Evolutionary conservation across 139 green algal genomes (phyloP), one percentile per base, ranked within the genome.

Genomic region (Yamagishiella unicocca): DNA sequence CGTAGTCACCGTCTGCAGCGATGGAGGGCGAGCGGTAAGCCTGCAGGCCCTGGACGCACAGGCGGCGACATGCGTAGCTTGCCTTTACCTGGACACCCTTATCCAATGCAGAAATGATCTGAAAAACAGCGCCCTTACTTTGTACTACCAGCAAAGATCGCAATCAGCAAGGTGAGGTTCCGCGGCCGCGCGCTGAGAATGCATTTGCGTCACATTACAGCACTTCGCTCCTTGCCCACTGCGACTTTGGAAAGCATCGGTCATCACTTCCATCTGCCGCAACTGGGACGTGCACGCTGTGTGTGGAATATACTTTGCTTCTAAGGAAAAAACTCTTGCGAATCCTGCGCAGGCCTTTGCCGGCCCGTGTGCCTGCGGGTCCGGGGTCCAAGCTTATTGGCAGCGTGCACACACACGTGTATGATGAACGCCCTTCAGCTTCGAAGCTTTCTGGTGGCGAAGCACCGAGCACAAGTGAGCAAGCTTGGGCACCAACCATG

Each of bases 111-210:
- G 76, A 27, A 54, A 40, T 37, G 77, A 85, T 40, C 62, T 85
- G 4, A 62, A 72, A 35, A 75, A 75, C 4, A 85, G 79, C 19
- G 67, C 80, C 2, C n/a, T 67, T 8, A 86, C 80, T 0, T 68
- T 86, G 1, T 86, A 86, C 4, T 86, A 86, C 31, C n/a, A 67
- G 5, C 80, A 86, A n/a, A 22, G 80, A 27, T 67, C 64, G 17
- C 80, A 77, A n/a, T 68, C 43, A 9, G 80, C 80, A 66, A 86
- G 80, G 80, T 77, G 40, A 40, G 70, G 3, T 45, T 19, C 17
- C 12, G 12, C 12, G 17, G 17, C 12, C 50, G 12, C 17, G 12
- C 12, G 12, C 50, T 58, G 50, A 17, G 17, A 58, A 17, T 12
- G 12, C 17, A 17, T 58, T 58, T 58, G 50, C n/a, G n/a, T n/a